phyloP scores from a whole-genome alignment of 2,329 filamentous ascomycete genomes.

The Intubia oerlemansii region DNA sequence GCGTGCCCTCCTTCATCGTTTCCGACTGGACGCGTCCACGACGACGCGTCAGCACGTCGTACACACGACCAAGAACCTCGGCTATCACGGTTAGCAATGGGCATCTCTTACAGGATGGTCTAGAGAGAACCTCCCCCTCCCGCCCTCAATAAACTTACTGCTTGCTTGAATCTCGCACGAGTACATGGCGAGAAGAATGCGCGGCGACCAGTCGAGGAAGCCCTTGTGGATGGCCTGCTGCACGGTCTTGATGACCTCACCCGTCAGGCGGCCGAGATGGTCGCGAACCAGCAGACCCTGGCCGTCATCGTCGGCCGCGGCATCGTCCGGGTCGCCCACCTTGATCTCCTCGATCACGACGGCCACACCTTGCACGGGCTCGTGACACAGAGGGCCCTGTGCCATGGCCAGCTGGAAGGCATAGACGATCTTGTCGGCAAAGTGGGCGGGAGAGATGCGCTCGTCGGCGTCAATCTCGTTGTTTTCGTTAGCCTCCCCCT shows the following conservation, averaged over 20 bases:
- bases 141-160: conserved; percentile 35
- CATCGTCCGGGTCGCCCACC: conserved; percentile 32
- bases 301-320: conserved; percentile 6
- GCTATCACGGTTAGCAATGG: conserved; percentile 30
- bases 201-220: conserved; percentile 88
- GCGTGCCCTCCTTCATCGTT: conserved; percentile 81
- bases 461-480: conserved; percentile 19
- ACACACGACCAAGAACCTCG: conserved; percentile 86
- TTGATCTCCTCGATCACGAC: conserved; percentile 70
- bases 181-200: conserved; percentile 96
- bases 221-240: conserved; percentile 65
- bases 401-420: conserved; percentile 83
- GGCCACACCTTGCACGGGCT: conserved; percentile 82
- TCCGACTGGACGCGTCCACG: conserved; percentile 79
- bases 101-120: too few species aligned
- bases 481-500: conserved; percentile 14
- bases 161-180: conserved; percentile 92
- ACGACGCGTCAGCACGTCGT: conserved; percentile 90
- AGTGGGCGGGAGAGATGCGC: conserved; percentile 38
- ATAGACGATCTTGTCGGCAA: conserved; percentile 78
- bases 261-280: conserved; percentile 60
- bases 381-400: conserved; percentile 78
- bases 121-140: too few species aligned
- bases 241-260: conserved; percentile 79
- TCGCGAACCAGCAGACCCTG: conserved; percentile 20